Evolutionary conservation across 495 filamentous ascomycete genomes (phyloP).

Genomic region (Oidiodendron maius): DNA sequence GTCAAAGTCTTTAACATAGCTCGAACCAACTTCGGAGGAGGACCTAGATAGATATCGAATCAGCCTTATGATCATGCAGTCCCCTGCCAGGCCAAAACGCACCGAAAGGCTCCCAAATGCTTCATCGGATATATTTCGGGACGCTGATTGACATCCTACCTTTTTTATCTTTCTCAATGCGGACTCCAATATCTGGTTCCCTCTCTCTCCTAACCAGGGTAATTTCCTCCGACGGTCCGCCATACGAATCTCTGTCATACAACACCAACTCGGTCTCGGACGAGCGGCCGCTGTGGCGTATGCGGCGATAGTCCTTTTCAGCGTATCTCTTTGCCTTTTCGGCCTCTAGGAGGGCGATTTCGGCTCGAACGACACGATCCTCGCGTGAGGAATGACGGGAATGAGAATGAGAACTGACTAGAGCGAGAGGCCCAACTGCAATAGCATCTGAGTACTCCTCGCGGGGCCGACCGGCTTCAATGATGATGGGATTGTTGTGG

Average conservation of each 20-base stretch:
- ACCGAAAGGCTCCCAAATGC: conserved; percentile 19
- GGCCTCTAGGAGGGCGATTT: conserved; percentile 34
- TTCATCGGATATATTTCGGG: conserved; percentile 44
- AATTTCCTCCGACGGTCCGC: conserved; percentile 44
- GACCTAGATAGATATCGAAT: conserved; percentile 32
- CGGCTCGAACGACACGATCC: conserved; percentile 27
- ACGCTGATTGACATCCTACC: conserved; percentile 72
- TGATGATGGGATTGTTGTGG: conserved; percentile 27
- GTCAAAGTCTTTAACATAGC: conserved; percentile 76
- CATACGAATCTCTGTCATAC: conserved; percentile 29
- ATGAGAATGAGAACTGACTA: conserved; percentile 7
- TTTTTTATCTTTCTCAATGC: conserved; percentile 77
- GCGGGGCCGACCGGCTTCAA: conserved; percentile 16
- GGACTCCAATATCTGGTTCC: conserved; percentile 48
- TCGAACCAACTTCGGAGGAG: conserved; percentile 58
- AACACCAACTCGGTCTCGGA: conserved; percentile 36
- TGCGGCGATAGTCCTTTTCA: conserved; percentile 35
- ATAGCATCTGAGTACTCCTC: conserved; percentile 19
- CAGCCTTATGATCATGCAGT: conserved; percentile 3
- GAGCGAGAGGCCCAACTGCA: conserved; percentile 18
- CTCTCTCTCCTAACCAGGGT: conserved; percentile 48
- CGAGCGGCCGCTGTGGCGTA: conserved; percentile 16
- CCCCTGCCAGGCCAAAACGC: conserved; percentile 13
- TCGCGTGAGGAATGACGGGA: conserved; percentile 15
- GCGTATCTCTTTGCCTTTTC: conserved; percentile 21